These are phyloP conservation scores for Ceratobasidium sp. DNA, from an alignment of 1,284 basidiomycete species.

Conservation along the genomic window DNA sequence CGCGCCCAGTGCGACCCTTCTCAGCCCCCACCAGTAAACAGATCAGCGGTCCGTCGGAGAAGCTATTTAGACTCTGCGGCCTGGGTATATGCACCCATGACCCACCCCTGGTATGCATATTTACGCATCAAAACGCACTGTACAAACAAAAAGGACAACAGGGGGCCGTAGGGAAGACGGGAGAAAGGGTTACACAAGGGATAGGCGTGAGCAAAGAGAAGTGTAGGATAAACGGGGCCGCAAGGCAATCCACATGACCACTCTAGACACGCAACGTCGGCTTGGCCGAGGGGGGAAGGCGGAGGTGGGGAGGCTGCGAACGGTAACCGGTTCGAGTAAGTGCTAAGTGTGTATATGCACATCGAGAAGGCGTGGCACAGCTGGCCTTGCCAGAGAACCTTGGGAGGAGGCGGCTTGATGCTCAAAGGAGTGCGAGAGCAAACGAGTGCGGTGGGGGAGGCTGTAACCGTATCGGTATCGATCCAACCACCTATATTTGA, in stretches of 20 bases:
- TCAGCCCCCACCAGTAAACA: no score
- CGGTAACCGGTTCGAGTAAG: background rate
- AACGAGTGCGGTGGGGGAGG: conserved; percentile 19
- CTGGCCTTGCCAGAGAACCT: conserved; percentile 24
- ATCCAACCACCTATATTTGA: background rate
- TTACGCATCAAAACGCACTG: no score
- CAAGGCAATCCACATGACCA: background rate
- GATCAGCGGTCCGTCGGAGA: no score
- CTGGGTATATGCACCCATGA: background rate
- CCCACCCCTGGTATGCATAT: no score
- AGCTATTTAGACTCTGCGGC: background rate
- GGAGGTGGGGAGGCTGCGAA: conserved; percentile 33
- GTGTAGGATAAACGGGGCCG: no score
- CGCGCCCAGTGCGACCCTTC: no score
- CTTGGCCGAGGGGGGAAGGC: conserved; percentile 15
- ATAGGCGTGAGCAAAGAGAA: no score
- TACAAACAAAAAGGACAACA: no score
- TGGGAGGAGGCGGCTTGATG: conserved; percentile 24
- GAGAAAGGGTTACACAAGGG: no score
- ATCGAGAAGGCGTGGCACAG: no score
- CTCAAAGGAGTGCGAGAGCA: conserved; percentile 19
- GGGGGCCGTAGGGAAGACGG: no score
- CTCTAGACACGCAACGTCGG: conserved; percentile 17
- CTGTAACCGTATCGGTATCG: background rate
- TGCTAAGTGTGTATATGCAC: background rate